Percentiles rank a stretch among this genome's conserved stretches.
Conservation (phyloP, 306 rosid species). For the Gynostemma pentaphyllum region DNA sequence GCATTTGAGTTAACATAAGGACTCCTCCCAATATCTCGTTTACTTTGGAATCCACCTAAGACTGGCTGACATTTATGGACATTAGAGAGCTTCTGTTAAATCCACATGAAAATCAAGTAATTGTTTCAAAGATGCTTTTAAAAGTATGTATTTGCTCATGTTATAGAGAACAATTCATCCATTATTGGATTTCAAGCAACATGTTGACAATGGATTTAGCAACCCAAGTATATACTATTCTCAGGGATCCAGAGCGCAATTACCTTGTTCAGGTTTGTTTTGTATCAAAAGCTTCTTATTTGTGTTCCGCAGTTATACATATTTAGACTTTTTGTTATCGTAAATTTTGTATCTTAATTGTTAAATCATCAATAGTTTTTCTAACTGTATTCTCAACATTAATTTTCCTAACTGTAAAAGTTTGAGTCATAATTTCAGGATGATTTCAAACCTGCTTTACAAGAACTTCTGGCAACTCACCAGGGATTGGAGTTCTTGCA, state of each 20-base stretch:
- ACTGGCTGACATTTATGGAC: no score
- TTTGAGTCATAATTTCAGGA: constrained; percentile 27
- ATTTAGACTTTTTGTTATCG: neutral
- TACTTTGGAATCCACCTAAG: no score
- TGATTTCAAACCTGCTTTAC: constrained; percentile 59
- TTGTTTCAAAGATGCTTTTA: neutral
- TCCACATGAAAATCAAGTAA: constrained; percentile 9
- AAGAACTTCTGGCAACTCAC: constrained; percentile 55
- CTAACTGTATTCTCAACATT: neutral
- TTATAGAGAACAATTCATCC: constrained; percentile 47
- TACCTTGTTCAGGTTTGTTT: constrained; percentile 56
- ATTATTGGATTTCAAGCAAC: constrained; percentile 55
- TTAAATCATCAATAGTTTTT: neutral
- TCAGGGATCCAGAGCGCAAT: constrained; percentile 42
- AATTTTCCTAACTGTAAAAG: neutral
- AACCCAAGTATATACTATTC: constrained; percentile 41
- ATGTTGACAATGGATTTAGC: constrained; percentile 51
- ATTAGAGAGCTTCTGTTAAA: neutral
- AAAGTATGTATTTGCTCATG: neutral
- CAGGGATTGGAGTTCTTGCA: constrained; percentile 67
- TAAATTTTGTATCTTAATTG: neutral
- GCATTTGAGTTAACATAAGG: neutral
- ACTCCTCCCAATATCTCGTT: neutral
- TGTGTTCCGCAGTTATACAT: neutral
- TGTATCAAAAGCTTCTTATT: constrained; percentile 7